Base-by-base conservation (phyloP, 2,329 filamentous ascomycete genomes). In the Orbilia ellipsospora region DNA sequence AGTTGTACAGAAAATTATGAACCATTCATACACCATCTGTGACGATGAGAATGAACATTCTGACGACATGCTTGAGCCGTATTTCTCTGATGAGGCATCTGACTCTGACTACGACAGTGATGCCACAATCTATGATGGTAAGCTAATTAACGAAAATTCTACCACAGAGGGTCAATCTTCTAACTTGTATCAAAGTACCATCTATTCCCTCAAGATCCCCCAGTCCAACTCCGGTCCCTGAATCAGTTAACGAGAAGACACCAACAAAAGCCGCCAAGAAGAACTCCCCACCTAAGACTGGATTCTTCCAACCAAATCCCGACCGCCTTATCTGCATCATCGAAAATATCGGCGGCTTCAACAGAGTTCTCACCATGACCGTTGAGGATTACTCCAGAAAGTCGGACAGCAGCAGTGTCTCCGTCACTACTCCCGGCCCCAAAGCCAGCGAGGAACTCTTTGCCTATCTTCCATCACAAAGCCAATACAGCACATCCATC, bases 371-470 rank as follows among this genome's bases (percentile, higher is more conserved):
- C 51, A 69, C 59, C 13, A 75, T 75, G 64, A 69, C 72, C 4
- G 64, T 48, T 10, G 72, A 75, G 18, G 72, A 75, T 23, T 75
- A 64, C 36, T 51, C 40, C 20, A 40, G 72, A 15, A 68, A 75
- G 26, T 26, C 45, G 12, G 64, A 65, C 10, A 54, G 70, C 52
- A 69, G 59, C 64, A 63, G 57, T 12, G 62, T 63, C 5, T 42
- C 59, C 10, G 64, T 51, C 28, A 61, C 72, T n/a, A 75, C 64
- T 4, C 64, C 72, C 5, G 64, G 64, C 48, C 36, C 44, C 5
- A 75, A 75, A 31, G 72, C 72, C 5, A 75, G 72, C 15, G 72
- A 75, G n/a, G 72, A 75, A 45, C 72, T 75, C 16, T 75, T 75
- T 54, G 72, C 72, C 54, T 75, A 69, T 20, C 72, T 69, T 16